Percentiles rank a stretch among this genome's conserved stretches.
Conservation (phyloP, 1,139 yeast species). For the Ogataea hybrid region DNA sequence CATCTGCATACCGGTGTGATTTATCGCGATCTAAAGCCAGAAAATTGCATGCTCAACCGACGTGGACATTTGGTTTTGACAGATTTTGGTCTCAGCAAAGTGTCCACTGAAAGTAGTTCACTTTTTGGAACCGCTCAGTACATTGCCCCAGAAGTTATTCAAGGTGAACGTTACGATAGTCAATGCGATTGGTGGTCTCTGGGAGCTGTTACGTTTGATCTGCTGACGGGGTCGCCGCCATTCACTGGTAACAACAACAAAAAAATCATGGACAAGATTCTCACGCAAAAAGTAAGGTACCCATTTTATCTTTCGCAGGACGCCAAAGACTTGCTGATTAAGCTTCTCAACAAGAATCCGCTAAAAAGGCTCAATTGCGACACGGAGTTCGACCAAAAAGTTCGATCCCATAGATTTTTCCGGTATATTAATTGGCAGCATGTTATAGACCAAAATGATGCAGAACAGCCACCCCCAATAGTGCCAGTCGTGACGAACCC, state of each 20-base stretch:
- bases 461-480: slow-evolving; percentile 69
- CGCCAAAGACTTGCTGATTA: slow-evolving; percentile 77
- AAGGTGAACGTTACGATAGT: slow-evolving; percentile 79
- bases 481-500: slow-evolving; percentile 91
- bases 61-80: slow-evolving; percentile 83
- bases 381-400: slow-evolving; percentile 43
- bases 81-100: slow-evolving; percentile 90
- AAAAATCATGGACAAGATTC: slow-evolving; percentile 77
- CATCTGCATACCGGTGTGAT: slow-evolving; percentile 78
- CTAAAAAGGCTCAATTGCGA: slow-evolving; percentile 73
- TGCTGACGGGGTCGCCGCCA: slow-evolving; percentile 92
- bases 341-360: slow-evolving; percentile 74
- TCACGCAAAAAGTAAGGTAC: slow-evolving; percentile 69
- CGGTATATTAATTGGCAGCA: slow-evolving; percentile 75
- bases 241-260: slow-evolving; percentile 88
- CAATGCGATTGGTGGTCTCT: slow-evolving; percentile 97
- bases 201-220: slow-evolving; percentile 85
- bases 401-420: slow-evolving; percentile 77
- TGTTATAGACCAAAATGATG: slow-evolving; percentile 47
- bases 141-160: slow-evolving; percentile 93
- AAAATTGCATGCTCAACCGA: slow-evolving; percentile 80
- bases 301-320: slow-evolving; percentile 86
- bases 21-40: slow-evolving; percentile 91
- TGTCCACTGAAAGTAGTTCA: slow-evolving; percentile 53
- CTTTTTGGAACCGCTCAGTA: slow-evolving; percentile 94